Evolutionary conservation across 148 eudicot species (phyloP), one percentile per base, ranked within the genome.

Genomic region (Rhododendron molle): DNA sequence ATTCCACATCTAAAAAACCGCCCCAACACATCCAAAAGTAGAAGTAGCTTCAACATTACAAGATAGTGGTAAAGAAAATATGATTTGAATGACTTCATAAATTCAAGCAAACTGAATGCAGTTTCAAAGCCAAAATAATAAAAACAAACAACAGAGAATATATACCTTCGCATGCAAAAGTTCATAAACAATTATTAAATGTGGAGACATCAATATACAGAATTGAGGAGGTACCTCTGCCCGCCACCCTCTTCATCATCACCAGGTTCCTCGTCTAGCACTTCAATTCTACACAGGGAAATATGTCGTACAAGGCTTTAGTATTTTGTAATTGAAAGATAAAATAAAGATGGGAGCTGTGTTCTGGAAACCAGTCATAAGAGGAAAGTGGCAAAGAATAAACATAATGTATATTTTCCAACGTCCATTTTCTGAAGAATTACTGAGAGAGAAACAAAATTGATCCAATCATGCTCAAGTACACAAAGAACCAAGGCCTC

Each of bases 261-360:
- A 80, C 99, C 98, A 18, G 98, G 97, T 78, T 96, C 98, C 88
- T 96, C 99, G 80, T 96, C 98, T 79, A 95, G 92, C 81, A 95
- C 99, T 89, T 96, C 97, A 92, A 94, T 92, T 90, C 98, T 96
- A 88, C 86, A 82, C 23, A 73, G 40, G 23, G 23, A 79, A 12
- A 83, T 40, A 76, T 83, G 23, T 40, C 38, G 8, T 20, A 80
- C 43, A 83, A 26, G 1, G 5, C 44, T 28, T 79, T 8, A 78
- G 23, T 47, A 69, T 72, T n/a, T n/a, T 54, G 30, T n/a, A 44
- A 65, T 20, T 2, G 18, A 13, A 32, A 71, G 40, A 71, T 30
- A 32, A 30, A 71, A 71, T 71, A 30, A 13, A 71, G 40, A 32
- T 30, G 76, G 76, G 76, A 32, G 76, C 36, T 13, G 36, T 32